Conservation (phyloP, 179 eudicot genomes). For the Gypsophila paniculata region DNA sequence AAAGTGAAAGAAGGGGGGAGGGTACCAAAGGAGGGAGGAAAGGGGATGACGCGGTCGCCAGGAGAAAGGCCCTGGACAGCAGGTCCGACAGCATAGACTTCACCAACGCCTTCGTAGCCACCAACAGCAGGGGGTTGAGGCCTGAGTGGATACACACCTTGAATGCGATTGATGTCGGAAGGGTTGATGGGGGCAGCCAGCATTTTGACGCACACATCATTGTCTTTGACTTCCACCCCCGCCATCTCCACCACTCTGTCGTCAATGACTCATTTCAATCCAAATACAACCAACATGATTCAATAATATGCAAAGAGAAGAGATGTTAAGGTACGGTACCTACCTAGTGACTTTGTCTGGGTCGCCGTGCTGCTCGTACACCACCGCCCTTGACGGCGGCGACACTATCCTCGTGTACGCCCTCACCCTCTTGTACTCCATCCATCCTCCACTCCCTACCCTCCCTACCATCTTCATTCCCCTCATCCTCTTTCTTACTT, state of each 20-base stretch:
- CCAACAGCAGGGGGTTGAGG: conserved; percentile 86
- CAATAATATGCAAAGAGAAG: too few species aligned
- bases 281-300: neutral
- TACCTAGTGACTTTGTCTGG: conserved; percentile 76
- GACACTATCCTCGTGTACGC: conserved; percentile 58
- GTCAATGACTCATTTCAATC: too few species aligned
- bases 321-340: too few species aligned
- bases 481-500: neutral
- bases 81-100: conserved; percentile 67
- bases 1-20: too few species aligned
- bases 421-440: conserved; percentile 28
- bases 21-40: conserved; percentile 80
- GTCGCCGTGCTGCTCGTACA: conserved; percentile 67
- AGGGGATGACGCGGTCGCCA: conserved; percentile 87
- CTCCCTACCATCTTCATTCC: neutral
- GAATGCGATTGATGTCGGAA: conserved; percentile 86
- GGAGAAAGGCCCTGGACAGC: conserved; percentile 53
- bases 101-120: conserved; percentile 92
- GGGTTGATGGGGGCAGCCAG: conserved; percentile 94
- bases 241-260: conserved; percentile 63
- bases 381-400: conserved; percentile 78
- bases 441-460: too few species aligned
- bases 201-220: conserved; percentile 85
- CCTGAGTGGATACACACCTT: conserved; percentile 94
- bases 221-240: conserved; percentile 52